A percentile compares a stretch with the other conserved stretches of the same genome.
Evolutionary conservation across 2,329 filamentous ascomycete genomes (phyloP).

Genomic region (Gaeumannomyces sp.): DNA sequence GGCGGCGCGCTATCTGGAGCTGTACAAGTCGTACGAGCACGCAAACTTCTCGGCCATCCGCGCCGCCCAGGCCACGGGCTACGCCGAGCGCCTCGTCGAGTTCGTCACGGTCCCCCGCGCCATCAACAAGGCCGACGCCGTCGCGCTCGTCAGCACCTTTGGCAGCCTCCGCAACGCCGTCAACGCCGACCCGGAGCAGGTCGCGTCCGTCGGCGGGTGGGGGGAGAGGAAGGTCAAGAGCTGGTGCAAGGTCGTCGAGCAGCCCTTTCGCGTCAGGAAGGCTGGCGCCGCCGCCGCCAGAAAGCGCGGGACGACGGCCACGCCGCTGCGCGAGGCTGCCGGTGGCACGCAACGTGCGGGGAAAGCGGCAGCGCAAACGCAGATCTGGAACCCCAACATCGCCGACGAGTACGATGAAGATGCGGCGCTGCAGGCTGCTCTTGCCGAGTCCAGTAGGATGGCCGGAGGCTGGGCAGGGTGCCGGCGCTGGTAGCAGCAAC

Average conservation of each 20-base stretch:
- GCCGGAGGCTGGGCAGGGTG: constrained; percentile 21
- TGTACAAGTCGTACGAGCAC: constrained; percentile 93
- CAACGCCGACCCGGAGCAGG: constrained; percentile 80
- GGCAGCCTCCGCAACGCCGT: constrained; percentile 81
- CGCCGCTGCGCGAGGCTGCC: constrained; percentile 35
- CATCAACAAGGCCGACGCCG: constrained; percentile 91
- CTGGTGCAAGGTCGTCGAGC: constrained; percentile 76
- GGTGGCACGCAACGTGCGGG: neutral
- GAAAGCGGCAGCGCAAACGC: constrained; percentile 26
- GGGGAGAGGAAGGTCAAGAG: constrained; percentile 89
- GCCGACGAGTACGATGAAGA: constrained; percentile 39
- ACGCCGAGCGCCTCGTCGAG: constrained; percentile 81
- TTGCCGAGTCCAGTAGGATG: constrained; percentile 39
- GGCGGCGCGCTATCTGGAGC: constrained; percentile 85
- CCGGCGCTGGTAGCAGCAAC: constrained; percentile 11
- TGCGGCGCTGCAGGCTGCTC: constrained; percentile 41
- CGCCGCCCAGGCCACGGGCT: constrained; percentile 75
- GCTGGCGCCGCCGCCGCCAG: constrained; percentile 28
- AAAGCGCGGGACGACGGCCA: constrained; percentile 14
- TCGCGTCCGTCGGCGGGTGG: constrained; percentile 83
- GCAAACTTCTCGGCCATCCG: constrained; percentile 74
- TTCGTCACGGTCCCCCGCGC: constrained; percentile 86
- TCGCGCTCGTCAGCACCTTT: constrained; percentile 85
- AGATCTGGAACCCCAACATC: constrained; percentile 31
- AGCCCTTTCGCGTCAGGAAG: constrained; percentile 74